Evolutionary conservation across 2,329 filamentous ascomycete species (phyloP), one percentile per base, ranked within the genome.

Genomic region (Aureobasidium sp.): DNA sequence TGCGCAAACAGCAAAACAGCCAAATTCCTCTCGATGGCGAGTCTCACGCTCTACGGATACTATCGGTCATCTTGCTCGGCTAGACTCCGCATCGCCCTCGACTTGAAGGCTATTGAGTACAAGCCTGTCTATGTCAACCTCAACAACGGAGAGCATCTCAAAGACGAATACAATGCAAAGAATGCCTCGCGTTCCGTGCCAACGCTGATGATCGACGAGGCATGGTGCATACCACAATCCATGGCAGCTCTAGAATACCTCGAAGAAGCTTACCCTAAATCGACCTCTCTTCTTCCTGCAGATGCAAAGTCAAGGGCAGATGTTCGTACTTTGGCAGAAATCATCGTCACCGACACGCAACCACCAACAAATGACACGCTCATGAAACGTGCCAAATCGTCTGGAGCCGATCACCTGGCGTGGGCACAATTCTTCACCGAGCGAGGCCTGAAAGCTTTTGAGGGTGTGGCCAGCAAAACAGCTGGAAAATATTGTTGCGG

Each of bases 11-110:
- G 15, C 27, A 31, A 17, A 22, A 6, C 7, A 22, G 29, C n/a
- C 20, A n/a, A 36, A 14, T 14, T 3, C 8, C 4, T 42, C 20
- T 20, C 17, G 2, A 58, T 47, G 55, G 29, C 55, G n/a, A 29
- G 15, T 14, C 29, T 58, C 2, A 47, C 42, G n/a, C 59, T 87
- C 11, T 80, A 87, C 74, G 81, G 78, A 64, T 87, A 85, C 74
- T 86, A 82, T 72, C 78, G 82, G 65, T 87, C 84, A 52, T 86
- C 83, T 17, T 87, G 84, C 73, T 82, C 83, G 0, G 83, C 81
- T 0, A 81, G 85, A 14, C 74, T 87, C 5, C 83, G 83, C 49
- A 86, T 87, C 63, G 82, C 83, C 12, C 74, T 85, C 1, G 74
- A 82, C 61, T 74, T 84, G 56, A 87, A 87, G 66, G 69, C 69